Conservation (phyloP, 495 filamentous ascomycete species). For the Penicillium pancosmium region DNA sequence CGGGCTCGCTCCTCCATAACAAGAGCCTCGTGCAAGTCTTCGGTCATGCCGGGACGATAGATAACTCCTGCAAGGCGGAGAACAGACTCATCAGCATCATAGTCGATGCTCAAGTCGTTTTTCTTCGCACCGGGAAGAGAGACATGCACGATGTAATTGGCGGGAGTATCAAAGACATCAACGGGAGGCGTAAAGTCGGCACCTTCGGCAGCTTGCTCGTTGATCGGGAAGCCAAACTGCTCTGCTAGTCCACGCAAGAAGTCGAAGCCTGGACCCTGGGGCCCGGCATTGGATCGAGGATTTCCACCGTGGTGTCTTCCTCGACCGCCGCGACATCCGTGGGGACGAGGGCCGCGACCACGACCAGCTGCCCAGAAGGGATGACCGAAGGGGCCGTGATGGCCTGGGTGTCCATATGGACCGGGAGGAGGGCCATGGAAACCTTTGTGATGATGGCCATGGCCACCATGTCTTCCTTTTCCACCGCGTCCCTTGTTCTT, state of each 20-base stretch:
- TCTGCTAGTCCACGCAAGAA: constrained; percentile 40
- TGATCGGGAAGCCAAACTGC: constrained; percentile 36
- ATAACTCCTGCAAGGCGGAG: constrained; percentile 71
- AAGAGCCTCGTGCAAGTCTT: constrained; percentile 69
- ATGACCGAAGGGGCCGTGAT: constrained; percentile 5
- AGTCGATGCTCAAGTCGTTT: constrained; percentile 75
- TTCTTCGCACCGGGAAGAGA: constrained; percentile 78
- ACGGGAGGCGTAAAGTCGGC: constrained; percentile 64
- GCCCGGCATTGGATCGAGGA: constrained; percentile 6
- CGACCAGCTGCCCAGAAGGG: constrained; percentile 9
- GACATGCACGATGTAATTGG: constrained; percentile 66
- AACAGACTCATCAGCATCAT: constrained; percentile 65
- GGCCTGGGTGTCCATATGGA: constrained; percentile 7
- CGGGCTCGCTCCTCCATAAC: constrained; percentile 61
- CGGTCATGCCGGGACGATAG: constrained; percentile 66
- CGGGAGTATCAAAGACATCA: constrained; percentile 71
- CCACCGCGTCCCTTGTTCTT: constrained; percentile 2
- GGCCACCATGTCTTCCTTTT: constrained; percentile 1
- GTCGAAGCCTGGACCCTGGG: constrained; percentile 18
- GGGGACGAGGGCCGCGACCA: constrained; percentile 14
- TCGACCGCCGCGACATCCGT: constrained; percentile 20
- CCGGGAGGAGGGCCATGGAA: constrained; percentile 11
- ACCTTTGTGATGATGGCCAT: constrained; percentile 5
- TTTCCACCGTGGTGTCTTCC: constrained; percentile 17
- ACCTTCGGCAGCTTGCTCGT: constrained; percentile 28